These are phyloP conservation scores for Eucalyptus sp. DNA, from an alignment of 345 rosid species.

Conservation along the genomic window DNA sequence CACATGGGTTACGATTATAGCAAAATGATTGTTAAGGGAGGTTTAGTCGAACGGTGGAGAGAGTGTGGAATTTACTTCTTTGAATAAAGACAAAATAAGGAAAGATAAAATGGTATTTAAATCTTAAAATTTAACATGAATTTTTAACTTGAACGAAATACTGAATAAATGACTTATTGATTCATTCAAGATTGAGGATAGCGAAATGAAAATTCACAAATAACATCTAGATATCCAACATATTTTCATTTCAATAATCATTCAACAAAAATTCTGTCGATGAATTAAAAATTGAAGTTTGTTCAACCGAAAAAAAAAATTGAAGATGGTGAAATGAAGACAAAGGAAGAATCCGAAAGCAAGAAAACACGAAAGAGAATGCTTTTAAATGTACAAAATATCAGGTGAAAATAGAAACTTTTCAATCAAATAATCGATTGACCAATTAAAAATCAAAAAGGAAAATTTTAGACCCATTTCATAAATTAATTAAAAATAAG, in stretches of 20 bases:
- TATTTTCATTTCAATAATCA: neutral
- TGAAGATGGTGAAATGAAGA: neutral
- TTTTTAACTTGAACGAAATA: neutral
- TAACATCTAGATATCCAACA: no score
- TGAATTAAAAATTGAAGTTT: no score
- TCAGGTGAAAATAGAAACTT: no score
- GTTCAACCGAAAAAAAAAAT: no score
- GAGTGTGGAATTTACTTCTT: neutral
- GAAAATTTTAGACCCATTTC: no score
- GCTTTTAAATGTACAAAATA: no score
- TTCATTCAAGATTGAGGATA: neutral
- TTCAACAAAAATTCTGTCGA: no score
- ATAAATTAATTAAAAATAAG: no score
- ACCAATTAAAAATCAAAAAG: no score
- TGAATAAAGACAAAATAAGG: neutral
- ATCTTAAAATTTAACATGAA: neutral
- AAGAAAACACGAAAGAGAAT: no score
- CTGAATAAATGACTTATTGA: neutral
- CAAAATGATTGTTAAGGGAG: neutral
- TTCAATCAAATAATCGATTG: no score
- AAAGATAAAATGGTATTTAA: neutral
- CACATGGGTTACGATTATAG: neutral
- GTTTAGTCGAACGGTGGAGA: neutral
- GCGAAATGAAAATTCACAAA: neutral
- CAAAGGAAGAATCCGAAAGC: no score